These are phyloP conservation scores for Daldinia eschscholtzii DNA, from an alignment of 2,329 filamentous ascomycete genomes.

Conservation along the genomic window DNA sequence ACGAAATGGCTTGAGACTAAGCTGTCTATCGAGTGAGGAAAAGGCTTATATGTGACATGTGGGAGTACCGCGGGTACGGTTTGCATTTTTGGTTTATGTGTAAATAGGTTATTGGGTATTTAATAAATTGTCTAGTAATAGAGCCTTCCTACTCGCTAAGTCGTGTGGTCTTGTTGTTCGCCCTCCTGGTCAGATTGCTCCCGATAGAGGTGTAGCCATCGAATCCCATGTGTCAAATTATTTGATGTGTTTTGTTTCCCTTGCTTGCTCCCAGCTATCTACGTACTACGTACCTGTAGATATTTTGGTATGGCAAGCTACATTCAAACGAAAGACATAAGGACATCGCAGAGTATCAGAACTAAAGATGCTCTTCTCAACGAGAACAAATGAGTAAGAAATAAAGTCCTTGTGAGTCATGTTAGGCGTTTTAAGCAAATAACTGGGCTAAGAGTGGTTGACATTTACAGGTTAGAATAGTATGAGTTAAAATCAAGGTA, in stretches of 20 bases:
- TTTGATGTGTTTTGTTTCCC: not conserved
- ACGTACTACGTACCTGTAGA: too few species aligned
- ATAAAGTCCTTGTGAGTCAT: not conserved
- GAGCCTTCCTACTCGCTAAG: not conserved
- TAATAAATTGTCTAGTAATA: conserved; percentile 24
- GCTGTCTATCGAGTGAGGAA: conserved; percentile 36
- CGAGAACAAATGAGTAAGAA: not conserved
- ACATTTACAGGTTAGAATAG: not conserved
- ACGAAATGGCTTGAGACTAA: conserved; percentile 67
- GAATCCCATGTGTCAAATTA: not conserved
- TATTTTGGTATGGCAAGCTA: not conserved
- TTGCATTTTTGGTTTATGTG: conserved; percentile 11
- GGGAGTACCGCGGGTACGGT: conserved; percentile 14
- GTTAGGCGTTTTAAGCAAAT: not conserved
- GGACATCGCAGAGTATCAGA: not conserved
- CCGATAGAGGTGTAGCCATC: not conserved
- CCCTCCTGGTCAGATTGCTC: not conserved
- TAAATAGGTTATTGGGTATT: conserved; percentile 12
- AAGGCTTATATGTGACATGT: not conserved
- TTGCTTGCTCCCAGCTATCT: not conserved
- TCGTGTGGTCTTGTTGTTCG: not conserved
- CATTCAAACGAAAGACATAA: not conserved
- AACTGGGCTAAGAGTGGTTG: not conserved
- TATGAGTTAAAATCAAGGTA: not conserved
- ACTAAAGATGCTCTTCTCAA: not conserved